These are phyloP conservation scores for Glycyrrhiza uralensis DNA, from an alignment of 306 rosid species.

Conservation along the genomic window DNA sequence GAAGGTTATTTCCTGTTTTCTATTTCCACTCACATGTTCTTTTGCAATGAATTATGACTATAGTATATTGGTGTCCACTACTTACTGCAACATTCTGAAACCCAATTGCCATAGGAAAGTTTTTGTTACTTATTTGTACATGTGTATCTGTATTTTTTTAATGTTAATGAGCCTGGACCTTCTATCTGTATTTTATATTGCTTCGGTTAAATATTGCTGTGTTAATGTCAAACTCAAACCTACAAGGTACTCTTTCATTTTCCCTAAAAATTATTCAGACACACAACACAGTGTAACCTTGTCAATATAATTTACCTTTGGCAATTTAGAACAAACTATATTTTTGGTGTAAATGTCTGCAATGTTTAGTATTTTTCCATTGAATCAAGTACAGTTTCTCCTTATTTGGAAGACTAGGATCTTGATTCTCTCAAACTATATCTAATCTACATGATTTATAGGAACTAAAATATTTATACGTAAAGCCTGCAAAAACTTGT, in stretches of 20 bases:
- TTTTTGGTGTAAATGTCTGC: constrained; percentile 15
- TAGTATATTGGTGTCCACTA: constrained; percentile 12
- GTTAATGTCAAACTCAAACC: constrained; percentile 10
- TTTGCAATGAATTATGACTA: constrained; percentile 19
- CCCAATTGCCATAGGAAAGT: background rate
- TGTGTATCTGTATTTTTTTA: background rate
- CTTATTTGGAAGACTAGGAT: constrained; percentile 10
- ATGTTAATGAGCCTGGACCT: background rate
- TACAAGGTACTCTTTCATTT: background rate
- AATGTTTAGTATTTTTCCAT: constrained; percentile 17
- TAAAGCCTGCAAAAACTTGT: constrained; percentile 43
- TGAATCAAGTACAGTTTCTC: constrained; percentile 23
- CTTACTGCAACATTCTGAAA: constrained; percentile 27
- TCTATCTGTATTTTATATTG: background rate
- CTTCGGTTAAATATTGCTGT: background rate
- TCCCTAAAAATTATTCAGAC: background rate
- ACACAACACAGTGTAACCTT: constrained; percentile 4
- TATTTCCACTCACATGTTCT: constrained; percentile 7
- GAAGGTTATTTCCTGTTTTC: constrained; percentile 27
- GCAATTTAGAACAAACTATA: background rate
- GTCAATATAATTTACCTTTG: background rate
- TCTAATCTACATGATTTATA: constrained; percentile 26
- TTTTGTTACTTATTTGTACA: background rate
- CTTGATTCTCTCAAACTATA: constrained; percentile 16
- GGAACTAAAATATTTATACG: constrained; percentile 23